A percentile compares a stretch with the other conserved stretches of the same genome.
phyloP scores from a whole-genome alignment of 345 rosid genomes.

The Dipteronia sinensis region DNA sequence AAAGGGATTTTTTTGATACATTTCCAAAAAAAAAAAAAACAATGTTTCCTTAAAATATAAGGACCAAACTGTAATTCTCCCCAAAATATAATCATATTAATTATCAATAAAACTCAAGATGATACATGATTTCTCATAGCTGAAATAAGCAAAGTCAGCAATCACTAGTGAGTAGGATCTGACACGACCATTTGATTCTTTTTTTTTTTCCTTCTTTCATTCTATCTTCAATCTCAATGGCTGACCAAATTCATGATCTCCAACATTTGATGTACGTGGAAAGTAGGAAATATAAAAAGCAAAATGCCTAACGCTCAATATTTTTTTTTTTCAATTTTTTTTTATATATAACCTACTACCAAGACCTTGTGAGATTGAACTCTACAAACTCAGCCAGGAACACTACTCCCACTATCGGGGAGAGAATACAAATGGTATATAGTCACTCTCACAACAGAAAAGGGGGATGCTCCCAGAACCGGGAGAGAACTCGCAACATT shows the following conservation, averaged over 20 bases:
- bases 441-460: too few relatives aligned
- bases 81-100: background rate
- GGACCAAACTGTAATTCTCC: too few relatives aligned
- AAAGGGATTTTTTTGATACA: too few relatives aligned
- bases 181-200: conserved; percentile 31
- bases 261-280: background rate
- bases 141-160: conserved; percentile 29
- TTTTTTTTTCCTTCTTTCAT: conserved; percentile 14
- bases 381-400: too few relatives aligned
- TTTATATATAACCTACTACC: too few relatives aligned
- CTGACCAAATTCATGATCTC: background rate
- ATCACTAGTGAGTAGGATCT: conserved; percentile 47
- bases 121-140: background rate
- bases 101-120: background rate
- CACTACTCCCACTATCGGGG: too few relatives aligned
- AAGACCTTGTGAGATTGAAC: too few relatives aligned
- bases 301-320: background rate
- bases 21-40: too few relatives aligned
- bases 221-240: background rate
- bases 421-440: too few relatives aligned
- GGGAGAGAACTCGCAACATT: too few relatives aligned
- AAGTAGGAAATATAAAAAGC: background rate
- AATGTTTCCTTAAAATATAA: too few relatives aligned
- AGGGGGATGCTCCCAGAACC: too few relatives aligned
- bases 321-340: background rate